phyloP scores from a whole-genome alignment of 306 rosid species.

The Lathyrus sativus region DNA sequence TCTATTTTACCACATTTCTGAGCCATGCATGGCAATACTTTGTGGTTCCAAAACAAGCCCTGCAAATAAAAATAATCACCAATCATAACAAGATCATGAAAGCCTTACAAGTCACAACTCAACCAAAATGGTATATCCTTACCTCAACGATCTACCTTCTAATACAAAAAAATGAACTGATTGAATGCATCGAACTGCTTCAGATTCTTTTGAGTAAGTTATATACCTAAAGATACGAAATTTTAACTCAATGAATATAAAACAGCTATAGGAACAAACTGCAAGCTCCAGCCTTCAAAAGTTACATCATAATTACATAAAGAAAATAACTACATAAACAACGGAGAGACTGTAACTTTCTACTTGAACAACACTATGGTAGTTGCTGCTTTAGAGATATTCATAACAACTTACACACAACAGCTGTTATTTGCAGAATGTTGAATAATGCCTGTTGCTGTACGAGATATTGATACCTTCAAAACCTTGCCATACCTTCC shows the following conservation, averaged over 20 bases:
- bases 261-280: constrained; percentile 17
- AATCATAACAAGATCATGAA: constrained; percentile 29
- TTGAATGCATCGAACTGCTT: constrained; percentile 58
- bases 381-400: constrained; percentile 31
- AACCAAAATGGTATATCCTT: constrained; percentile 36
- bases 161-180: constrained; percentile 57
- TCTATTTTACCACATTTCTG: constrained; percentile 53
- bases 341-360: background rate
- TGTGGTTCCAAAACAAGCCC: constrained; percentile 66
- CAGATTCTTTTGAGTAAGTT: constrained; percentile 54
- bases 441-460: constrained; percentile 53
- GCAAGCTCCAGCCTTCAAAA: constrained; percentile 29
- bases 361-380: constrained; percentile 20
- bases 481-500: constrained; percentile 60
- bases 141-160: constrained; percentile 61
- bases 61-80: constrained; percentile 40
- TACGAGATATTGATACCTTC: constrained; percentile 58
- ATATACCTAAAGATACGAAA: constrained; percentile 49
- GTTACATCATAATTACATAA: constrained; percentile 2
- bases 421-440: constrained; percentile 58
- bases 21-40: constrained; percentile 67
- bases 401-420: constrained; percentile 54
- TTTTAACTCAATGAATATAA: constrained; percentile 20
- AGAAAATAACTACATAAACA: background rate
- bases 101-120: constrained; percentile 33